phyloP scores from a whole-genome alignment of 306 rosid genomes.

The Quercus dentata region DNA sequence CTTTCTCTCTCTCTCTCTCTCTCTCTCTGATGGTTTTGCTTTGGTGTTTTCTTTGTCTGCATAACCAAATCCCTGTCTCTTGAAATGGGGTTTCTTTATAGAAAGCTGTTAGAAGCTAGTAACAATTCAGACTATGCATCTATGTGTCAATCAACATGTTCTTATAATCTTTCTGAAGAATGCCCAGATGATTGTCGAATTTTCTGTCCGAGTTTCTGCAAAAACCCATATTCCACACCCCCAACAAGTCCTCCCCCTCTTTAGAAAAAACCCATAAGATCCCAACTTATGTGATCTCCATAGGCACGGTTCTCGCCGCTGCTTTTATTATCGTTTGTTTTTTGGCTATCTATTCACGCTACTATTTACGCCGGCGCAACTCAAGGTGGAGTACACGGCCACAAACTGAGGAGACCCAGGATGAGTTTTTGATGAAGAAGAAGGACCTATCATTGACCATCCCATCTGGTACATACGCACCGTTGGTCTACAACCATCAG shows the following conservation, averaged over 20 bases:
- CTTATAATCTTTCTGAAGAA: no score
- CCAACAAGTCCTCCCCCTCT: not conserved
- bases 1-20: conserved; percentile 4
- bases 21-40: not conserved
- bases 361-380: not conserved
- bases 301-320: conserved; percentile 20
- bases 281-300: conserved; percentile 1
- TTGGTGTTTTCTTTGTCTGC: not conserved
- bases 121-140: no score
- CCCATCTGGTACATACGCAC: conserved; percentile 88
- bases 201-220: no score
- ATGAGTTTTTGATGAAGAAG: conserved; percentile 55
- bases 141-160: no score
- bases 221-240: not conserved
- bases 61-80: not conserved
- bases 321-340: conserved; percentile 36
- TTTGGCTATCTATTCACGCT: conserved; percentile 30
- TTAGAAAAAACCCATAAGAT: not conserved
- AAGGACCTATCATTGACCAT: conserved; percentile 55
- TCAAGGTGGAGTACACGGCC: conserved; percentile 8
- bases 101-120: no score
- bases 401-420: conserved; percentile 8
- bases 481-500: conserved; percentile 57
- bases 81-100: conserved; percentile 34
- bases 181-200: no score